These are phyloP conservation scores for Acer saccharum DNA, from an alignment of 345 rosid genomes.

Conservation along the genomic window DNA sequence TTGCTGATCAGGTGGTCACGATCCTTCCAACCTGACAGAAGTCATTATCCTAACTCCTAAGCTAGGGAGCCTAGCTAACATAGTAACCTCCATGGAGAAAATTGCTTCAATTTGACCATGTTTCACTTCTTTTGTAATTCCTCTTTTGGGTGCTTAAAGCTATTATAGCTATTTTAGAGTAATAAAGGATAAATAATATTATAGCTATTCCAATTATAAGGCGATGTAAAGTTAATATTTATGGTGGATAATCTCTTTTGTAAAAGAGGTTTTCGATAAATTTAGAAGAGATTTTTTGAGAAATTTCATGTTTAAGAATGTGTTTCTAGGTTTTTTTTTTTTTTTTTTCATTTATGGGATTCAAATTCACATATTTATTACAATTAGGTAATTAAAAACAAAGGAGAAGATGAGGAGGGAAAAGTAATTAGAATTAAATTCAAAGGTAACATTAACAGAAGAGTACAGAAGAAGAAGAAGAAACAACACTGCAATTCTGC, in stretches of 20 bases:
- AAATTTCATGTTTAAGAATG: neutral
- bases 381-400: too few relatives aligned
- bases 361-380: neutral
- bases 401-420: neutral
- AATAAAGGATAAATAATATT: neutral
- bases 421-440: constrained; percentile 34
- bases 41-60: neutral
- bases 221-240: too few relatives aligned
- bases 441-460: constrained; percentile 26
- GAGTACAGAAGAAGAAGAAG: constrained; percentile 21
- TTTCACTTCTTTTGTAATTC: constrained; percentile 17
- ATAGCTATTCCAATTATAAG: too few relatives aligned
- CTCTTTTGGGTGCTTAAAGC: constrained; percentile 11
- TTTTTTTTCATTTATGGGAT: neutral
- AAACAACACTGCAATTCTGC: constrained; percentile 24
- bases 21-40: neutral
- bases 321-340: neutral
- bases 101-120: constrained; percentile 24
- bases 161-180: neutral
- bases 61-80: constrained; percentile 7
- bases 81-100: constrained; percentile 13
- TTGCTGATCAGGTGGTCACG: neutral
- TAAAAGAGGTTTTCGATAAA: too few relatives aligned
- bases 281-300: neutral
- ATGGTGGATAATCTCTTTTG: too few relatives aligned